These are phyloP conservation scores for Kodamaea suecica DNA, from an alignment of 1,139 yeast species.

Conservation along the genomic window DNA sequence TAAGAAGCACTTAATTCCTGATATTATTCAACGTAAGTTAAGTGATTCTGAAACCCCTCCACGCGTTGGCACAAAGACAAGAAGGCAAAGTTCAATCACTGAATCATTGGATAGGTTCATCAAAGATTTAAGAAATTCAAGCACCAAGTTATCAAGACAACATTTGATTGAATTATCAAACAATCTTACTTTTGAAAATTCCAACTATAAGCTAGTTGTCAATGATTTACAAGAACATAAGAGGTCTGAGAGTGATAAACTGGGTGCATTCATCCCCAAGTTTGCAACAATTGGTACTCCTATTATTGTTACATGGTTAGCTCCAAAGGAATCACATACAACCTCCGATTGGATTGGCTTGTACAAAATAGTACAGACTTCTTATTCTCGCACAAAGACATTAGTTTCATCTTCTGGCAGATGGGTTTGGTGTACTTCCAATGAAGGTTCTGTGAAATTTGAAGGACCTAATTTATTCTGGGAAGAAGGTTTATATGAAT, in stretches of 20 bases:
- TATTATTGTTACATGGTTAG: slow-evolving; percentile 53
- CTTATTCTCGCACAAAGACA: slow-evolving; percentile 58
- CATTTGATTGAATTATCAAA: slow-evolving; percentile 42
- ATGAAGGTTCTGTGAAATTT: slow-evolving; percentile 53
- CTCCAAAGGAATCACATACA: slow-evolving; percentile 47
- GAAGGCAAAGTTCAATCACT: slow-evolving; percentile 28
- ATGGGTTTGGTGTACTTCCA: slow-evolving; percentile 56
- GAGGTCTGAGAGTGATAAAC: slow-evolving; percentile 13
- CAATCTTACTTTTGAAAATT: slow-evolving; percentile 38
- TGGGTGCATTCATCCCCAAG: slow-evolving; percentile 17
- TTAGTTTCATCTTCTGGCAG: slow-evolving; percentile 64
- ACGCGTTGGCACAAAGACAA: slow-evolving; percentile 9
- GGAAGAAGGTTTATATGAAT: slow-evolving; percentile 73
- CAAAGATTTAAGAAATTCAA: slow-evolving; percentile 35
- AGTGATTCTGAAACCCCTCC: slow-evolving; percentile 16
- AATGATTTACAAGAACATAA: slow-evolving; percentile 19
- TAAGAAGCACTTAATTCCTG: slow-evolving; percentile 49
- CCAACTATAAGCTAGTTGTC: slow-evolving; percentile 31
- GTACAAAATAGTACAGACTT: slow-evolving; percentile 63
- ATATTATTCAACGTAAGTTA: slow-evolving; percentile 35
- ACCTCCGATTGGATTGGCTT: slow-evolving; percentile 75
- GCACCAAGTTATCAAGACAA: slow-evolving; percentile 34
- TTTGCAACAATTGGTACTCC: slow-evolving; percentile 48
- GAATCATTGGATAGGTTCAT: slow-evolving; percentile 43
- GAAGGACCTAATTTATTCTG: slow-evolving; percentile 52